These are phyloP conservation scores for Hylodesmum podocarpum DNA, from an alignment of 306 rosid genomes.

Conservation along the genomic window DNA sequence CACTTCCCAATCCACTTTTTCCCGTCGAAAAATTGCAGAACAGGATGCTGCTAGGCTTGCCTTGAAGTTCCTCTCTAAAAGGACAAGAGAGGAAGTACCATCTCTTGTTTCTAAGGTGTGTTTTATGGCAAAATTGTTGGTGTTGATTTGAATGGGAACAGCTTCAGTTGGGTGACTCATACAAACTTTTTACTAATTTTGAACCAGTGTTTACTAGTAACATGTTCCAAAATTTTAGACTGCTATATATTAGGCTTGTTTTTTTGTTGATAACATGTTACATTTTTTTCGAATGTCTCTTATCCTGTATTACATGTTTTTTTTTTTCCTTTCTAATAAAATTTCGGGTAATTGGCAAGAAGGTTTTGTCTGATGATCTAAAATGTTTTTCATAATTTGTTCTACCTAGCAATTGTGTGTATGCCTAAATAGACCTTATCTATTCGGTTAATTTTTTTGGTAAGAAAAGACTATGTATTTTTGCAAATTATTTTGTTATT, in stretches of 20 bases:
- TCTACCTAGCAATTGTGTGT: neutral
- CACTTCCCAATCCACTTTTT: constrained; percentile 35
- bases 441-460: neutral
- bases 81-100: constrained; percentile 31
- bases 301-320: neutral
- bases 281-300: neutral
- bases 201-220: neutral
- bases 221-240: neutral
- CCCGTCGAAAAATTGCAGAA: constrained; percentile 43
- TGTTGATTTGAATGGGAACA: neutral
- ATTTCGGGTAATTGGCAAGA: neutral
- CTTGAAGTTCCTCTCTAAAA: constrained; percentile 11
- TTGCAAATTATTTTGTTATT: neutral
- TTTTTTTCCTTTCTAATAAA: neutral
- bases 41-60: constrained; percentile 55
- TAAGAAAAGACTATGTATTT: neutral
- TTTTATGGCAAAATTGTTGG: neutral
- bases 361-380: neutral
- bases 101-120: constrained; percentile 49
- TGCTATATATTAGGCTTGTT: neutral
- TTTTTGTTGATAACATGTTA: neutral
- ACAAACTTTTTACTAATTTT: neutral
- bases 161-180: neutral
- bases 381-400: neutral
- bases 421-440: neutral